phyloP scores from a whole-genome alignment of 306 rosid species.

The Castanea mollissima region DNA sequence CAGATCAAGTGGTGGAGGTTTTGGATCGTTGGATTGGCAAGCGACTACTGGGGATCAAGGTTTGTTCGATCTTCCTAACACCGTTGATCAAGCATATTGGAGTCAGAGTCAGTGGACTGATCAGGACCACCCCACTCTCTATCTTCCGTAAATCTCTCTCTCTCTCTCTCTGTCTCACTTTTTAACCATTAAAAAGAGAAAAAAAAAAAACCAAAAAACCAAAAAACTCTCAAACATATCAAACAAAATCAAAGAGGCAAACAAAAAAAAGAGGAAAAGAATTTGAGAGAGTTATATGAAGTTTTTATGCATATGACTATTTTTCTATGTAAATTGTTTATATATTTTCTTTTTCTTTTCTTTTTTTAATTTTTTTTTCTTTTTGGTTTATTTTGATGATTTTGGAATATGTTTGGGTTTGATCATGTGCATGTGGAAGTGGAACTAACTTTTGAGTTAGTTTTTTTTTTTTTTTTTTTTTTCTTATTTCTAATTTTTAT shows the following conservation, averaged over 20 bases:
- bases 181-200: constrained; percentile 12
- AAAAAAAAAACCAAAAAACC: background rate
- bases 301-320: constrained; percentile 18
- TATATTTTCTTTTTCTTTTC: background rate
- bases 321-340: constrained; percentile 23
- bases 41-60: constrained; percentile 55
- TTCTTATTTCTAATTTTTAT: background rate
- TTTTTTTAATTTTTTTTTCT: background rate
- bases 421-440: constrained; percentile 41
- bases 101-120: constrained; percentile 80
- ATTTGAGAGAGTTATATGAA: constrained; percentile 14
- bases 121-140: constrained; percentile 62
- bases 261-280: constrained; percentile 1
- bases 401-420: constrained; percentile 34
- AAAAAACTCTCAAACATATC: constrained; percentile 21
- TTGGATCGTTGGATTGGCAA: constrained; percentile 90
- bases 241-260: constrained; percentile 15
- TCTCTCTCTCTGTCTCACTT: background rate
- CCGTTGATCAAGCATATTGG: constrained; percentile 94
- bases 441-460: constrained; percentile 46
- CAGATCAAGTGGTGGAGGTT: constrained; percentile 44
- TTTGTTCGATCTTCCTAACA: constrained; percentile 77
- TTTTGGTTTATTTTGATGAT: constrained; percentile 21
- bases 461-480: constrained; percentile 20
- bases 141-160: constrained; percentile 69